Evolutionary conservation across 108 stramenopile genomes (phyloP).

Genomic region (Heterococcus sp.): DNA sequence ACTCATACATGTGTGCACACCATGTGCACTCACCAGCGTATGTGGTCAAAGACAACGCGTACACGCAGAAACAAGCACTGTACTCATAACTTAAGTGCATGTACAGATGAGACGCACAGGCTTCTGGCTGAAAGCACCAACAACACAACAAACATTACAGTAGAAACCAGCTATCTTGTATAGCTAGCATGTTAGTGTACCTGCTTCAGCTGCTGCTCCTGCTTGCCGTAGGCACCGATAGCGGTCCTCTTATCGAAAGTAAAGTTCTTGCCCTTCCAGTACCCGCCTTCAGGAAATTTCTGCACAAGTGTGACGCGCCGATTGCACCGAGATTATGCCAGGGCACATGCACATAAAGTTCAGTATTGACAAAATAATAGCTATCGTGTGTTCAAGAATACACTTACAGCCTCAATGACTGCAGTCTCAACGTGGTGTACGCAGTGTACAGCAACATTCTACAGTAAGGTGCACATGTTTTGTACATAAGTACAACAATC

Average conservation of each 20-base stretch:
- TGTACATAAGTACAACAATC: no score
- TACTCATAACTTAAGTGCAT: not conserved
- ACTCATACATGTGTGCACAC: no score
- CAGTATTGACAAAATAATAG: no score
- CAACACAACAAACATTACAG: not conserved
- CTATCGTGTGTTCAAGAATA: no score
- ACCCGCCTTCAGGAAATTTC: conserved; percentile 76
- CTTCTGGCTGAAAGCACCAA: not conserved
- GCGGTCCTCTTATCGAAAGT: conserved; percentile 85
- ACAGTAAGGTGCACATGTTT: no score
- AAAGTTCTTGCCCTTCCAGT: conserved; percentile 84
- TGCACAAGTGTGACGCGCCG: no score
- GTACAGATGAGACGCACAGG: not conserved
- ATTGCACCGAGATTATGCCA: no score
- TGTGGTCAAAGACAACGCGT: not conserved
- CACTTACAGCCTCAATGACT: no score
- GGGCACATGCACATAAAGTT: no score
- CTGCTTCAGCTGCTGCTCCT: conserved; percentile 26
- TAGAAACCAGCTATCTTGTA: conserved; percentile 3
- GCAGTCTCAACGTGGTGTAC: no score
- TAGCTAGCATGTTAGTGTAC: no score
- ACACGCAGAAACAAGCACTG: not conserved
- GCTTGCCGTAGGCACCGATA: conserved; percentile 64
- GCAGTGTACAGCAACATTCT: no score
- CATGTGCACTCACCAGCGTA: not conserved